Evolutionary conservation across 768 basidiomycete species (phyloP).

Genomic region (Pleurotus pulmonarius): DNA sequence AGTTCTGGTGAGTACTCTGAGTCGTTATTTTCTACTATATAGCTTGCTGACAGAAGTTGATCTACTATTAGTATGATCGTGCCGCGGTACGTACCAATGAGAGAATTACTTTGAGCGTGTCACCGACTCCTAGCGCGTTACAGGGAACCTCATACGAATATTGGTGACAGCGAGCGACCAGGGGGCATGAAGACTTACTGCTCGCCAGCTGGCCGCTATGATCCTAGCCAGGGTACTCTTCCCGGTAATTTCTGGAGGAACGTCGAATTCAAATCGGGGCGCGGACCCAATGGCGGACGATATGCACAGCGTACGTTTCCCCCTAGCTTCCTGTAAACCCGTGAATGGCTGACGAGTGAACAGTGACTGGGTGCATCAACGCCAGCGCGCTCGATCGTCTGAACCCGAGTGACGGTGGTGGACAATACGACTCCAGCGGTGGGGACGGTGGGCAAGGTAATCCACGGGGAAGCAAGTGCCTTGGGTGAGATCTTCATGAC

Average conservation of each 20-base stretch:
- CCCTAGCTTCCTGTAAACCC: neutral
- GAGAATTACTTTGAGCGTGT: too few relatives aligned
- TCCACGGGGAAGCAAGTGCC: constrained; percentile 25
- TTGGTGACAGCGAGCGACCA: constrained; percentile 29
- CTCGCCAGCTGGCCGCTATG: constrained; percentile 20
- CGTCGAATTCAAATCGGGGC: constrained; percentile 24
- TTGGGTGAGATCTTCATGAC: constrained; percentile 17
- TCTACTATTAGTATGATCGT: constrained; percentile 7
- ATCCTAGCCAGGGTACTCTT: constrained; percentile 21
- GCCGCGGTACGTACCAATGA: neutral
- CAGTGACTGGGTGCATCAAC: constrained; percentile 30
- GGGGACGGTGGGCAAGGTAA: constrained; percentile 26
- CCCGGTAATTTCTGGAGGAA: constrained; percentile 25
- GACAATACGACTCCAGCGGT: constrained; percentile 31
- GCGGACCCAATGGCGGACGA: constrained; percentile 19
- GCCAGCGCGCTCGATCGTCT: constrained; percentile 20
- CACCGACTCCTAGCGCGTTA: constrained; percentile 2
- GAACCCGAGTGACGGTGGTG: constrained; percentile 26
- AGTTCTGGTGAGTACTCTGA: constrained; percentile 40
- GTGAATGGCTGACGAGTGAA: neutral
- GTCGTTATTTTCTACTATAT: constrained; percentile 14
- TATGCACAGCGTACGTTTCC: constrained; percentile 21
- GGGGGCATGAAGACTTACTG: constrained; percentile 31
- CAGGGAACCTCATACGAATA: constrained; percentile 21
- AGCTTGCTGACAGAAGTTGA: constrained; percentile 34